Conservation (phyloP, 495 filamentous ascomycete genomes). For the Pyrenula massariospora region DNA sequence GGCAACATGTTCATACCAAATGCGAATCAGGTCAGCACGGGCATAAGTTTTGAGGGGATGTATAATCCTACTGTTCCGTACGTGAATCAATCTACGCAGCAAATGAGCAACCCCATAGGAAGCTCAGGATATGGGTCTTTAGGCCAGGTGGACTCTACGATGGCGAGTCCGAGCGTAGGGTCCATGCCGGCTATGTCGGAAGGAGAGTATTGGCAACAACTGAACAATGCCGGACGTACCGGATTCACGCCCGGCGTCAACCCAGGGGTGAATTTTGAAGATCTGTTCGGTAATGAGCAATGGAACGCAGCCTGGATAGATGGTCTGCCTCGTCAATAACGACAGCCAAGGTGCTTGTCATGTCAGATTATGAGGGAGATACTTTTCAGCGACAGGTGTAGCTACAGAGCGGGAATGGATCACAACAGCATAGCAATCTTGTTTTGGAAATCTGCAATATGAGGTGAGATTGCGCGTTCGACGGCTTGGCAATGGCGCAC, state of each 20-base stretch:
- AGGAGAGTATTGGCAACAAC: neutral
- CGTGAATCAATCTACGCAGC: neutral
- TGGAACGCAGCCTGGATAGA: neutral
- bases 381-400: too few relatives aligned
- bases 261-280: constrained; percentile 6
- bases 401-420: too few relatives aligned
- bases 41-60: neutral
- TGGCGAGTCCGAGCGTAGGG: neutral
- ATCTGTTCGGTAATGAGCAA: constrained; percentile 13
- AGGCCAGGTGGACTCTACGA: neutral
- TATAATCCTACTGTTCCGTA: neutral
- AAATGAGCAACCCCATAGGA: neutral
- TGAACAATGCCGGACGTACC: neutral
- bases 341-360: neutral
- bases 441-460: too few relatives aligned
- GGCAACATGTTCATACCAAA: neutral
- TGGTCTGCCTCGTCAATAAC: neutral
- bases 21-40: neutral
- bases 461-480: neutral
- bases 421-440: too few relatives aligned
- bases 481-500: neutral
- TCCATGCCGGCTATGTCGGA: neutral
- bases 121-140: neutral
- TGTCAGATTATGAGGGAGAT: too few relatives aligned
- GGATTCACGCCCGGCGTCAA: neutral